Evolutionary conservation across 78 protist genomes (phyloP).

Genomic region (Mantamonas sphyraenae): DNA sequence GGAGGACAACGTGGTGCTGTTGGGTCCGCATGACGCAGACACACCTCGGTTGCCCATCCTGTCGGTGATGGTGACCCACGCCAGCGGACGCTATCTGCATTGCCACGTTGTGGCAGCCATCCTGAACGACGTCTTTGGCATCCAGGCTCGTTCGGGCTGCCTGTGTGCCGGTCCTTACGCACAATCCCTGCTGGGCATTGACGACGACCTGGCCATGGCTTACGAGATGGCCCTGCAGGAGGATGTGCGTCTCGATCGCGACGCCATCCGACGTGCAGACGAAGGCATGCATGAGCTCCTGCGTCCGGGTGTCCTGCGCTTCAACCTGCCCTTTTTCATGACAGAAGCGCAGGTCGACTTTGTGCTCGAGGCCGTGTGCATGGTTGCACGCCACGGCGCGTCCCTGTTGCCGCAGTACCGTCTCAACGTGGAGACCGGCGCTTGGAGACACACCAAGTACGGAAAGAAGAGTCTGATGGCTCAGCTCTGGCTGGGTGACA

Average conservation of each 20-base stretch:
- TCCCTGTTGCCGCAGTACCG: slow-evolving; percentile 59
- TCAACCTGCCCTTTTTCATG: slow-evolving; percentile 19
- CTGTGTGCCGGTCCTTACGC: slow-evolving; percentile 90
- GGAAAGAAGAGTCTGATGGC: slow-evolving; percentile 13
- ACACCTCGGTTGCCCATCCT: slow-evolving; percentile 27
- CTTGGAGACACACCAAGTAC: slow-evolving; percentile 51
- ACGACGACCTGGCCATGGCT: background rate
- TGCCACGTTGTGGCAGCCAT: slow-evolving; percentile 70
- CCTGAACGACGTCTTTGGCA: slow-evolving; percentile 89
- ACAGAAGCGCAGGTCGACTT: slow-evolving; percentile 11
- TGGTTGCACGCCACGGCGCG: slow-evolving; percentile 60
- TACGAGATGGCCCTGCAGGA: slow-evolving; percentile 9
- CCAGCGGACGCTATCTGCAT: slow-evolving; percentile 54
- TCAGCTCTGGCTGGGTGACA: slow-evolving; percentile 50
- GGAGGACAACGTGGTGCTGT: background rate
- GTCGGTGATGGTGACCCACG: slow-evolving; percentile 14
- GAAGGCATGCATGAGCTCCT: slow-evolving; percentile 36
- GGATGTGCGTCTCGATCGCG: slow-evolving; percentile 7
- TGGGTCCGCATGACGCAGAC: slow-evolving; percentile 14
- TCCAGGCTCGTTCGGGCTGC: slow-evolving; percentile 86
- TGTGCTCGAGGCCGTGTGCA: slow-evolving; percentile 43
- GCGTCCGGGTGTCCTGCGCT: slow-evolving; percentile 46
- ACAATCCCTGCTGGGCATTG: slow-evolving; percentile 58
- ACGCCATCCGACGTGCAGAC: slow-evolving; percentile 18
- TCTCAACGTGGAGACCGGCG: slow-evolving; percentile 38